These are phyloP conservation scores for Cryptococcus amylolentus DNA, from an alignment of 1,284 basidiomycete genomes.

Conservation along the genomic window DNA sequence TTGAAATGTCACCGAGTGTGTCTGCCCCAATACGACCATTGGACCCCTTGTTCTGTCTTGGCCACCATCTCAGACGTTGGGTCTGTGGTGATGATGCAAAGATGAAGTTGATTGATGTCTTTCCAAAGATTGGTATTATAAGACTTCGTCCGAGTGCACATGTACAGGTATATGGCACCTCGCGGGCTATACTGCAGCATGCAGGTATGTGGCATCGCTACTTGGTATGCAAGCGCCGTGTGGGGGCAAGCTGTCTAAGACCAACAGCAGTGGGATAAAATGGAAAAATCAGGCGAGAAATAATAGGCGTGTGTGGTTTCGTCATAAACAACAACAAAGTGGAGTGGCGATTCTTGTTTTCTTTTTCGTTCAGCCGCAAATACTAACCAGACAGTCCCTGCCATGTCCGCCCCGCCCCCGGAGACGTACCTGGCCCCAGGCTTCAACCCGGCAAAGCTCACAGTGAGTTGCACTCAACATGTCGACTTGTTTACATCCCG, in stretches of 20 bases:
- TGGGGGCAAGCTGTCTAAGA: not conserved
- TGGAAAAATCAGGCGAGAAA: not conserved
- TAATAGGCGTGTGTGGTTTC: not conserved
- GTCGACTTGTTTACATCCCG: conserved; percentile 4
- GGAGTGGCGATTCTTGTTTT: not conserved
- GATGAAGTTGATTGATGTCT: no score
- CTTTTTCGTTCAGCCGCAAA: no score
- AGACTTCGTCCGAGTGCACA: no score
- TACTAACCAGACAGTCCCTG: not conserved
- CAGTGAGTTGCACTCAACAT: conserved; percentile 24
- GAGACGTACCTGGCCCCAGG: conserved; percentile 69
- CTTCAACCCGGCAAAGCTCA: conserved; percentile 76
- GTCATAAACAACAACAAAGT: not conserved
- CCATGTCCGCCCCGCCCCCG: conserved; percentile 39
- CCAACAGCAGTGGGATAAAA: not conserved
- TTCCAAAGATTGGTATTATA: no score
- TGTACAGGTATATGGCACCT: no score
- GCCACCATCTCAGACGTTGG: no score
- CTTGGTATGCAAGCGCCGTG: not conserved
- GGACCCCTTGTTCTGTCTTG: no score
- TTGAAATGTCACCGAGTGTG: no score
- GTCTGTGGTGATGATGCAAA: no score
- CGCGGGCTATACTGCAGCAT: no score
- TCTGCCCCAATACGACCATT: no score
- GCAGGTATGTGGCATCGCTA: no score